phyloP scores from a whole-genome alignment of 192 early-diverging fungal genomes.

The Backusella liffmaniae region DNA sequence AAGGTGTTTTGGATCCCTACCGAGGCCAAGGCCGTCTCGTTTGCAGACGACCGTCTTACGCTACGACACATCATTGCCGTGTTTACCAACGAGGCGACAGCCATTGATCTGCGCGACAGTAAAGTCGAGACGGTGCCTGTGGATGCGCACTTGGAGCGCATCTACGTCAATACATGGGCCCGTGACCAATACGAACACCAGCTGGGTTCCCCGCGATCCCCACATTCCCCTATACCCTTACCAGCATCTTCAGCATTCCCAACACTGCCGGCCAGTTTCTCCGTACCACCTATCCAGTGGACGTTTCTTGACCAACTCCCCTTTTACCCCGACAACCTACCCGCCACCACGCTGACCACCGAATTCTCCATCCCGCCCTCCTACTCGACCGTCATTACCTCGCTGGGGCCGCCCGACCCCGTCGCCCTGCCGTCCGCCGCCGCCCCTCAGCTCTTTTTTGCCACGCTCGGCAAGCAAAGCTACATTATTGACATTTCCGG shows the following conservation, averaged over 20 bases:
- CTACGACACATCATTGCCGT: conserved; percentile 30
- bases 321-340: conserved; percentile 31
- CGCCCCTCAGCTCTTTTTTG: conserved; percentile 36
- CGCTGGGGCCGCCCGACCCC: conserved; percentile 20
- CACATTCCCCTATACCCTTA: conserved; percentile 8
- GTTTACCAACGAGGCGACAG: conserved; percentile 24
- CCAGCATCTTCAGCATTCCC: neutral
- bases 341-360: conserved; percentile 24
- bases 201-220: neutral
- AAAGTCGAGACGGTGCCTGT: conserved; percentile 30
- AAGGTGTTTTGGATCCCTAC: conserved; percentile 35
- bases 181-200: conserved; percentile 16
- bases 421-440: conserved; percentile 26
- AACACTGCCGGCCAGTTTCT: conserved; percentile 15
- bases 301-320: conserved; percentile 32
- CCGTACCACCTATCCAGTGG: conserved; percentile 25
- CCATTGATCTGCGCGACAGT: conserved; percentile 26
- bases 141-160: conserved; percentile 16
- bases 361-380: conserved; percentile 35
- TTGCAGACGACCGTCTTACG: conserved; percentile 33
- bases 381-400: conserved; percentile 28
- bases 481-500: conserved; percentile 34
- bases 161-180: conserved; percentile 6
- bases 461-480: conserved; percentile 26
- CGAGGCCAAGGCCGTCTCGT: conserved; percentile 18